Percentiles rank a stretch among this genome's conserved stretches.
Evolutionary conservation across 257 asterid species (phyloP).

Genomic region (Verbena officinalis): DNA sequence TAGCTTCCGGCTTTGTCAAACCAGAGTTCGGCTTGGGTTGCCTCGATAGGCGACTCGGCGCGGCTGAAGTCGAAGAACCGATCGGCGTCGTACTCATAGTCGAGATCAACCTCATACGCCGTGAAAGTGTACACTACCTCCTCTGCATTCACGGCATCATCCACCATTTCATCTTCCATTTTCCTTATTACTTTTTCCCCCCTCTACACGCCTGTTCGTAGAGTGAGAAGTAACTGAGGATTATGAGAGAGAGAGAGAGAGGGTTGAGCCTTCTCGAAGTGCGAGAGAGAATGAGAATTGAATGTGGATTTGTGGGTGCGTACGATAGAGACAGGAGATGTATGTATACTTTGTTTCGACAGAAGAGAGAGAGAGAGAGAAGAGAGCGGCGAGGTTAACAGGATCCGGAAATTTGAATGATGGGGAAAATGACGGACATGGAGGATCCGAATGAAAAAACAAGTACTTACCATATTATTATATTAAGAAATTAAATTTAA

Average conservation of each 20-base stretch:
- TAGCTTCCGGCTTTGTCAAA: constrained; percentile 78
- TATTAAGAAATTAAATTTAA: no score
- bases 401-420: constrained; percentile 62
- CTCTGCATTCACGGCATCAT: constrained; percentile 42
- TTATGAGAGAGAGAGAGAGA: constrained; percentile 17
- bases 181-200: neutral
- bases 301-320: constrained; percentile 35
- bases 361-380: constrained; percentile 32
- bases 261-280: constrained; percentile 24
- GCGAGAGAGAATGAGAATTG: constrained; percentile 42
- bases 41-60: constrained; percentile 61
- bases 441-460: constrained; percentile 35
- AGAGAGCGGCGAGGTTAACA: constrained; percentile 34
- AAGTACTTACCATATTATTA: no score
- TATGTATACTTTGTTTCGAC: constrained; percentile 30
- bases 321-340: constrained; percentile 51
- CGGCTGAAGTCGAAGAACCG: constrained; percentile 72
- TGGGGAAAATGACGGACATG: constrained; percentile 39
- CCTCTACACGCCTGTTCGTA: neutral
- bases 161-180: constrained; percentile 74
- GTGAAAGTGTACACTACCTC: constrained; percentile 59
- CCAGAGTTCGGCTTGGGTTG: constrained; percentile 74
- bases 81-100: constrained; percentile 92
- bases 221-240: constrained; percentile 11
- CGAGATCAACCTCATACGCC: constrained; percentile 81